Base-by-base conservation (phyloP, 2,329 filamentous ascomycete species). In the Colletotrichum horii region DNA sequence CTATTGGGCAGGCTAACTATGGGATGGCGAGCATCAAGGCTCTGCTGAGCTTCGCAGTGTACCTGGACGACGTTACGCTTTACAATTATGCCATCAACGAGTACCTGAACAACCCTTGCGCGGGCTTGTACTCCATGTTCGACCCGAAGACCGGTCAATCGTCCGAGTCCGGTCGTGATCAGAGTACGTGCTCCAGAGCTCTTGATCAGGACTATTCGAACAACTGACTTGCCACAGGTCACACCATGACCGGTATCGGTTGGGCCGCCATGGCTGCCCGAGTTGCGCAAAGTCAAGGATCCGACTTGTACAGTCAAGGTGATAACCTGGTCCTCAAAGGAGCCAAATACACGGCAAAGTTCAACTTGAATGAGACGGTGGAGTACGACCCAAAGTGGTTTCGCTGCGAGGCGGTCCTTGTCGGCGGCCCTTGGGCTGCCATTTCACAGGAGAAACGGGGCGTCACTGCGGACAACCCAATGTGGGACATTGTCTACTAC, bases 1-100 rank as follows among this genome's bases (percentile, higher is more conserved):
- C 82, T 8, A 81, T 85, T 66, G 84, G 85, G 0, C 85, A 87
- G 70, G 85, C 84, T 2, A 86, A 87, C 75, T 87, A 87, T 70
- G 85, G 85, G 3, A 83, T 87, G 79, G 82, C 80, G 6, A 84
- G 82, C 65, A 86, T 86, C 68, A 84, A 84, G 70, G 82, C 83
- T 2, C 76, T 87, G 5, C 75, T 87, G 9, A 80, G 77, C 12
- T 87, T 85, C 70, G 83, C 84, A 0, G 84, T 86, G 3, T 87
- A 85, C 36, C 77, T 87, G 6, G 85, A 86, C 48, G 85, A 87
- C 66, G 80, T 86, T 2, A 77, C 80, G 12, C 78, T 85, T 78
- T 87, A 83, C 56, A 86, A 86, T 71, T 86, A 86, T 73, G 85
- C 85, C 8, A 64, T 87, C 2, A 80, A 84, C 15, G 79, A 81